A percentile compares a stretch with the other conserved stretches of the same genome.
phyloP scores from a whole-genome alignment of 75 land plant genomes.

The Sequoiadendron giganteum region DNA sequence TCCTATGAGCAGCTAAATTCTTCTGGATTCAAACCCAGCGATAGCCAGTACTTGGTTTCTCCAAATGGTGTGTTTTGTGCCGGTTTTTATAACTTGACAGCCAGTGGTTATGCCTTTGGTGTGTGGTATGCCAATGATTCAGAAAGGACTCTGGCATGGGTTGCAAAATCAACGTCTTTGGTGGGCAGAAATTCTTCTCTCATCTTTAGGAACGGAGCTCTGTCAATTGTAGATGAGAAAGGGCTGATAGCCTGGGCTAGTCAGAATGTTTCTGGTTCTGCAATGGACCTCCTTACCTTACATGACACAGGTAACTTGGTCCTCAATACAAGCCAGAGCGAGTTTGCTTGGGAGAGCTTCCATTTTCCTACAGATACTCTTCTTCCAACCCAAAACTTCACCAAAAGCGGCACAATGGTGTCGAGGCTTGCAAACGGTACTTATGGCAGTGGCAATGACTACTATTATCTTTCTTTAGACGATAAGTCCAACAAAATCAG shows the following conservation, averaged over 20 bases:
- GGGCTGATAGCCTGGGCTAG: not conserved
- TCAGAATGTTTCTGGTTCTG: too few species aligned
- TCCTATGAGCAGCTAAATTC: constrained; percentile 12
- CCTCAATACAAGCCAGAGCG: not conserved
- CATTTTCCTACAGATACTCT: not conserved
- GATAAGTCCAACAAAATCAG: not conserved
- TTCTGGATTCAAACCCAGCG: constrained; percentile 30
- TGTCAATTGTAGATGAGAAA: not conserved
- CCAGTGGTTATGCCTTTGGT: constrained; percentile 29
- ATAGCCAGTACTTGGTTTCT: constrained; percentile 31
- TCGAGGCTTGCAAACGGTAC: not conserved
- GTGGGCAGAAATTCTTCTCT: constrained; percentile 16
- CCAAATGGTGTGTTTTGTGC: constrained; percentile 38
- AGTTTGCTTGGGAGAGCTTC: not conserved
- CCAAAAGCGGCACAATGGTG: not conserved
- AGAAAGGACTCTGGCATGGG: constrained; percentile 29
- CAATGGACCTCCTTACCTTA: not conserved
- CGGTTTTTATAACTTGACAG: constrained; percentile 22
- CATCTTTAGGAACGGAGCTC: not conserved
- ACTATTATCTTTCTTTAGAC: not conserved
- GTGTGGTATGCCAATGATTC: constrained; percentile 30
- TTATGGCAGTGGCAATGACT: not conserved
- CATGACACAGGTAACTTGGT: not conserved
- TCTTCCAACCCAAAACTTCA: not conserved
- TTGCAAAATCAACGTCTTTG: constrained; percentile 1